Evolutionary conservation across 306 rosid genomes (phyloP).

Genomic region (Citrullus colocynthis): DNA sequence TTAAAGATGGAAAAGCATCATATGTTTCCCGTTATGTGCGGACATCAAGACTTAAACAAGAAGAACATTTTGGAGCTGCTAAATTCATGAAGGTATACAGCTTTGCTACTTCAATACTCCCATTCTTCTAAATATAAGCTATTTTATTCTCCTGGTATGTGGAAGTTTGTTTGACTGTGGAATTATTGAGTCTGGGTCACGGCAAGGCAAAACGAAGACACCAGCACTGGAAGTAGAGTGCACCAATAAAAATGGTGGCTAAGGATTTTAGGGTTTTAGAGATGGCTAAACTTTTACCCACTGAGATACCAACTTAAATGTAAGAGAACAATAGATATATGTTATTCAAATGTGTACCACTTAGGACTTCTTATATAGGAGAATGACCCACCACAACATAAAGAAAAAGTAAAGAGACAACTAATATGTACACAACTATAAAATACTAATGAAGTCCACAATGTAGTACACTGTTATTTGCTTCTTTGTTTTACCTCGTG

Average conservation of each 20-base stretch:
- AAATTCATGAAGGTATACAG: constrained; percentile 70
- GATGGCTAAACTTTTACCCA: not conserved
- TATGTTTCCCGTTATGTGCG: constrained; percentile 74
- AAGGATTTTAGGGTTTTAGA: not conserved
- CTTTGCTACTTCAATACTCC: not conserved
- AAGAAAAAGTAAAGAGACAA: too few species aligned
- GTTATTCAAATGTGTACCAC: too few species aligned
- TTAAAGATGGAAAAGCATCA: constrained; percentile 85
- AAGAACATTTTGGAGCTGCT: constrained; percentile 72
- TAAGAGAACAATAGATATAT: not conserved
- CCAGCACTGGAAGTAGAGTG: not conserved
- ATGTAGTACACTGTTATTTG: not conserved
- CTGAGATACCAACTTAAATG: not conserved
- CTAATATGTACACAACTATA: too few species aligned
- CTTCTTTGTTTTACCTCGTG: not conserved
- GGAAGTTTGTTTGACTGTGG: not conserved
- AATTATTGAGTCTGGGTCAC: not conserved
- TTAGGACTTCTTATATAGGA: too few species aligned
- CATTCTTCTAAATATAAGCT: not conserved
- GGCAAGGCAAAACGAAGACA: not conserved
- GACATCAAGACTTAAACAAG: constrained; percentile 87
- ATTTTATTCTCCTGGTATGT: not conserved
- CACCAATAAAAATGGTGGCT: not conserved
- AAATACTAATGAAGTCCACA: too few species aligned
- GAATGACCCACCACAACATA: too few species aligned